Conservation (phyloP, 2,329 filamentous ascomycete species). For the Gliomastix tumulicola region DNA sequence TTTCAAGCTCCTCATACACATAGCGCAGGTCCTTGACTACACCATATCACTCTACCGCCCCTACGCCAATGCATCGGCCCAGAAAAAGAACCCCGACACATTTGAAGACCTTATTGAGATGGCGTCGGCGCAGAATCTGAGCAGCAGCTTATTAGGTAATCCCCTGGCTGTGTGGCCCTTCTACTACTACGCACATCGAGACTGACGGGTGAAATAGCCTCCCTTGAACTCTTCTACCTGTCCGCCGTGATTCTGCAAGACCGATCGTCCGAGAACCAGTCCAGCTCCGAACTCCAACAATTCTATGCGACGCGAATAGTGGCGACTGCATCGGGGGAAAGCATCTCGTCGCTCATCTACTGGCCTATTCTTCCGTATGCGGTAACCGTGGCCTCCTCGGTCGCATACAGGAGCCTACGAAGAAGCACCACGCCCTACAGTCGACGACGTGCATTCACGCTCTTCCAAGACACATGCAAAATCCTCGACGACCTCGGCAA, state of each 20-base stretch:
- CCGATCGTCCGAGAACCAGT: constrained; percentile 6
- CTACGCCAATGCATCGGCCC: constrained; percentile 4
- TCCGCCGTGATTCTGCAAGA: constrained; percentile 11
- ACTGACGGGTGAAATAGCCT: constrained; percentile 3
- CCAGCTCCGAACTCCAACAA: constrained; percentile 9
- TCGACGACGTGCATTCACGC: constrained; percentile 7
- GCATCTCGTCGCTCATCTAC: constrained; percentile 9
- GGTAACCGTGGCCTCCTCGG: constrained; percentile 12
- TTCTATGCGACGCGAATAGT: constrained; percentile 12
- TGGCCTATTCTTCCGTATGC: constrained; percentile 14
- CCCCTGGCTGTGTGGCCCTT: background rate
- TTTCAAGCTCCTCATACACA: constrained; percentile 13
- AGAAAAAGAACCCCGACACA: constrained; percentile 5
- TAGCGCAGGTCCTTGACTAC: constrained; percentile 11
- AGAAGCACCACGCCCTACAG: constrained; percentile 11
- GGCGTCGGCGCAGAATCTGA: constrained; percentile 6
- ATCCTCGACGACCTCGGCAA: constrained; percentile 10
- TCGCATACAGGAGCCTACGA: constrained; percentile 13
- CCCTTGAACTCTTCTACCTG: constrained; percentile 13
- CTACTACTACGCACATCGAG: background rate
- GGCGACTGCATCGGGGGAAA: constrained; percentile 10
- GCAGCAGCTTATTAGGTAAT: constrained; percentile 9
- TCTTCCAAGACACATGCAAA: constrained; percentile 12
- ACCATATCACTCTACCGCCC: constrained; percentile 14
- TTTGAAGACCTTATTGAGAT: constrained; percentile 9